Evolutionary conservation across 2,329 filamentous ascomycete species (phyloP).

Genomic region (Nothophoma quercina): DNA sequence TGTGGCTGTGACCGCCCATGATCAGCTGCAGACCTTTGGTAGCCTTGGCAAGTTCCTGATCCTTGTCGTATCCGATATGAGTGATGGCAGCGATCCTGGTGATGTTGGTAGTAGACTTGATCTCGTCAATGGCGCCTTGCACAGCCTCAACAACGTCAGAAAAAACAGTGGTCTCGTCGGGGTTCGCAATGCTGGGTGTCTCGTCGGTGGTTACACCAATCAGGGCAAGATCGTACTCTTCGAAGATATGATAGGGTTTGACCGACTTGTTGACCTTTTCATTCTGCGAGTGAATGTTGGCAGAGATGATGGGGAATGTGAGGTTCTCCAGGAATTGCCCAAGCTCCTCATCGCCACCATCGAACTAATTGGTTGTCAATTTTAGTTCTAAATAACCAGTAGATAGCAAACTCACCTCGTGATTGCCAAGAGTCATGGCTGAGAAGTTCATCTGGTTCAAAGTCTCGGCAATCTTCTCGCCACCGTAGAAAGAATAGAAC

Average conservation of each 20-base stretch:
- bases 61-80: conserved; percentile 71
- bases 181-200: conserved; percentile 65
- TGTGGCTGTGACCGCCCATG: conserved; percentile 68
- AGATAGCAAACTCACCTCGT: conserved; percentile 37
- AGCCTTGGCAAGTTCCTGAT: conserved; percentile 66
- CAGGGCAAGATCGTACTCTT: conserved; percentile 66
- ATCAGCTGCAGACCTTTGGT: conserved; percentile 72
- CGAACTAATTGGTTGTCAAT: conserved; percentile 53
- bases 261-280: conserved; percentile 67
- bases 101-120: conserved; percentile 67
- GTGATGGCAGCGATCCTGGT: conserved; percentile 71
- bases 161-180: conserved; percentile 66
- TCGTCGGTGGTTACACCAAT: conserved; percentile 71
- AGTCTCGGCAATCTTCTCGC: conserved; percentile 72
- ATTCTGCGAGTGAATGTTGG: conserved; percentile 69
- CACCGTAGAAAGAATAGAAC: conserved; percentile 71
- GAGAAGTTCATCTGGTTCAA: conserved; percentile 72
- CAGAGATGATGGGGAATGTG: conserved; percentile 70
- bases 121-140: conserved; percentile 68
- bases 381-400: not conserved
- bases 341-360: conserved; percentile 68
- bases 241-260: conserved; percentile 71
- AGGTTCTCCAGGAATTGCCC: conserved; percentile 69
- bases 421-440: conserved; percentile 72
- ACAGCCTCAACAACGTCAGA: conserved; percentile 65